Evolutionary conservation across 768 basidiomycete genomes (phyloP).

Genomic region (Floccularia luteovirens): DNA sequence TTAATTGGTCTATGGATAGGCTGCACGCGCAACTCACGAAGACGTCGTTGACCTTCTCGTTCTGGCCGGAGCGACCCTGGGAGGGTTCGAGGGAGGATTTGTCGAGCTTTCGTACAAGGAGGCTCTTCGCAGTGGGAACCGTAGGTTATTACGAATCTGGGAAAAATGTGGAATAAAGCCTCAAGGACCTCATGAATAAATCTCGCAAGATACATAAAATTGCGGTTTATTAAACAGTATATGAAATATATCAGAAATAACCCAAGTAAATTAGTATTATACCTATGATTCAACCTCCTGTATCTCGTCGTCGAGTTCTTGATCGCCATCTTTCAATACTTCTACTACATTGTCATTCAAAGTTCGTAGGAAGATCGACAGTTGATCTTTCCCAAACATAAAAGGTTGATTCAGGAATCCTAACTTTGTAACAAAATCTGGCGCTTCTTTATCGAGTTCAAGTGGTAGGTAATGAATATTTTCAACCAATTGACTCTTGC

Average conservation of each 20-base stretch:
- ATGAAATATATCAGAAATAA: not conserved
- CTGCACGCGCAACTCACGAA: constrained; percentile 65
- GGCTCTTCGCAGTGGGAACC: constrained; percentile 31
- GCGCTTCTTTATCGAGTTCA: constrained; percentile 53
- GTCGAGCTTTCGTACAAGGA: constrained; percentile 36
- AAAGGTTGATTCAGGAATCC: constrained; percentile 59
- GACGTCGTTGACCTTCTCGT: constrained; percentile 56
- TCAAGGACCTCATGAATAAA: not conserved
- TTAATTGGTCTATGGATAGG: constrained; percentile 31
- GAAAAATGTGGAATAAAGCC: constrained; percentile 37
- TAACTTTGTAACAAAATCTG: constrained; percentile 48
- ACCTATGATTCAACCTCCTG: constrained; percentile 2
- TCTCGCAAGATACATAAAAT: constrained; percentile 1
- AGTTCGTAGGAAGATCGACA: constrained; percentile 59
- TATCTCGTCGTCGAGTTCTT: constrained; percentile 17
- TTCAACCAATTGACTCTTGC: constrained; percentile 29
- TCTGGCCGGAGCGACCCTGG: constrained; percentile 67
- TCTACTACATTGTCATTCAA: constrained; percentile 44
- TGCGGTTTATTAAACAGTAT: too few relatives aligned
- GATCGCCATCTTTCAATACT: constrained; percentile 21
- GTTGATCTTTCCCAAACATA: constrained; percentile 61
- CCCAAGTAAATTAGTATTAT: not conserved
- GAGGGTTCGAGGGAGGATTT: constrained; percentile 61
- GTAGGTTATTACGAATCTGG: constrained; percentile 44
- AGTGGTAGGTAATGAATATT: constrained; percentile 58